phyloP scores from a whole-genome alignment of 768 basidiomycete species.

The Russula brevipes region DNA sequence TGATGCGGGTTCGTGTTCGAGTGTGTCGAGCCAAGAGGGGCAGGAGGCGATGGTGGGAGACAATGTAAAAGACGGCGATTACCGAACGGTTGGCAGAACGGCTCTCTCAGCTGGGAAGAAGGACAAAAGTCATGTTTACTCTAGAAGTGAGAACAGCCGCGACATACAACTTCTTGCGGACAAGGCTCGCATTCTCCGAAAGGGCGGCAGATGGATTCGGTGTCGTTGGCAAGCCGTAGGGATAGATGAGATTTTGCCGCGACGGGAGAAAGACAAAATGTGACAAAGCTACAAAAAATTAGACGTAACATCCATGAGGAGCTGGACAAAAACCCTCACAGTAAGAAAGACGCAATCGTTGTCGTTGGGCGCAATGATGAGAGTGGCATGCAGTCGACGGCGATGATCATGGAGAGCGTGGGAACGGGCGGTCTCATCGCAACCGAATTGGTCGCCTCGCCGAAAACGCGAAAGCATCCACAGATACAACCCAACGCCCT shows the following conservation, averaged over 20 bases:
- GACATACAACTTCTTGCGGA: conserved; percentile 38
- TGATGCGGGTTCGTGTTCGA: conserved; percentile 8
- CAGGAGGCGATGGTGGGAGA: conserved; percentile 32
- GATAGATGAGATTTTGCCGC: conserved; percentile 2
- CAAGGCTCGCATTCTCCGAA: conserved; percentile 39
- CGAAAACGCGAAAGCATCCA: neutral
- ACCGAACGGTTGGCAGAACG: conserved; percentile 94
- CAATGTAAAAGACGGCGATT: conserved; percentile 90
- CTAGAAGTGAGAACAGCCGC: neutral
- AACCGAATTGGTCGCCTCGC: neutral
- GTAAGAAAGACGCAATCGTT: conserved; percentile 7
- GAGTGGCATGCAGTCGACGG: conserved; percentile 3
- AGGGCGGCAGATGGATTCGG: conserved; percentile 26
- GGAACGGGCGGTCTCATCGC: conserved; percentile 9
- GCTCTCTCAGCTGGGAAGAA: conserved; percentile 61
- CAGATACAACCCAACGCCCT: neutral
- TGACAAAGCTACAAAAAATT: conserved; percentile 9
- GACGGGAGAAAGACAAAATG: conserved; percentile 13
- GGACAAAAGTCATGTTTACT: conserved; percentile 8
- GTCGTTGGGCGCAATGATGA: conserved; percentile 5
- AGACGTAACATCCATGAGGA: neutral
- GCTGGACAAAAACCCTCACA: neutral
- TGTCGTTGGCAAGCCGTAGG: conserved; percentile 19
- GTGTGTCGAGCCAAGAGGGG: conserved; percentile 17
- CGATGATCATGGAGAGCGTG: conserved; percentile 17